These are phyloP conservation scores for Arxiozyma heterogenica DNA, from an alignment of 1,139 yeast genomes.

Conservation along the genomic window DNA sequence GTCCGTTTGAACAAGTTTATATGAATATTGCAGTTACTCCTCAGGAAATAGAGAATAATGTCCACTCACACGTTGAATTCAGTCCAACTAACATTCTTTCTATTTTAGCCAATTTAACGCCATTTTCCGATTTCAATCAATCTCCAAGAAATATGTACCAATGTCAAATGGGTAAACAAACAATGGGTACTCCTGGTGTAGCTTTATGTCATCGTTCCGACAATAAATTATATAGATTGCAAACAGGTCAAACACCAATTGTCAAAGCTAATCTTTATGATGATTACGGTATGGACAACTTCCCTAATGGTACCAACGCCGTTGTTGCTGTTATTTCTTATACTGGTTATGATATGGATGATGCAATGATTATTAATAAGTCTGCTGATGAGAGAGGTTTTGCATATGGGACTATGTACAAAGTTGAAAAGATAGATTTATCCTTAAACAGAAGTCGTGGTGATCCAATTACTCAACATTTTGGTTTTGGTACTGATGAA, in stretches of 20 bases:
- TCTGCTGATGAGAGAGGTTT: conserved; percentile 97
- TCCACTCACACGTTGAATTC: conserved; percentile 89
- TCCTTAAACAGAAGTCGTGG: conserved; percentile 74
- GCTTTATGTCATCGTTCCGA: conserved; percentile 89
- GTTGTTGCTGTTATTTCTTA: conserved; percentile 98
- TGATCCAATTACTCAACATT: conserved; percentile 89
- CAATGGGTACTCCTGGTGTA: conserved; percentile 99
- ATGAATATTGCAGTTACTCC: conserved; percentile 95
- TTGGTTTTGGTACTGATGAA: conserved; percentile 87
- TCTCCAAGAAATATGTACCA: conserved; percentile 99
- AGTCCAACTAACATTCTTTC: conserved; percentile 91
- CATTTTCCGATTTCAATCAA: conserved; percentile 96
- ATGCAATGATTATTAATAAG: conserved; percentile 96
- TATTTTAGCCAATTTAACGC: conserved; percentile 90
- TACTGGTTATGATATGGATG: conserved; percentile 99
- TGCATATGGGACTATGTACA: conserved; percentile 93
- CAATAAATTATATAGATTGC: conserved; percentile 85
- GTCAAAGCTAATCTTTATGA: conserved; percentile 91
- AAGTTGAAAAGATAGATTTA: conserved; percentile 85
- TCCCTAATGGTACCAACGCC: conserved; percentile 98
- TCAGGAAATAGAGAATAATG: conserved; percentile 70
- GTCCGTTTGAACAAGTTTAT: conserved; percentile 97
- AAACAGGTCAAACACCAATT: conserved; percentile 94
- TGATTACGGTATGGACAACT: conserved; percentile 94
- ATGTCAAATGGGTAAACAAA: conserved; percentile 99